Evolutionary conservation across 352 stramenopile genomes (phyloP), one percentile per base, ranked within the genome.

Genomic region (Globisporangium cederbergense): DNA sequence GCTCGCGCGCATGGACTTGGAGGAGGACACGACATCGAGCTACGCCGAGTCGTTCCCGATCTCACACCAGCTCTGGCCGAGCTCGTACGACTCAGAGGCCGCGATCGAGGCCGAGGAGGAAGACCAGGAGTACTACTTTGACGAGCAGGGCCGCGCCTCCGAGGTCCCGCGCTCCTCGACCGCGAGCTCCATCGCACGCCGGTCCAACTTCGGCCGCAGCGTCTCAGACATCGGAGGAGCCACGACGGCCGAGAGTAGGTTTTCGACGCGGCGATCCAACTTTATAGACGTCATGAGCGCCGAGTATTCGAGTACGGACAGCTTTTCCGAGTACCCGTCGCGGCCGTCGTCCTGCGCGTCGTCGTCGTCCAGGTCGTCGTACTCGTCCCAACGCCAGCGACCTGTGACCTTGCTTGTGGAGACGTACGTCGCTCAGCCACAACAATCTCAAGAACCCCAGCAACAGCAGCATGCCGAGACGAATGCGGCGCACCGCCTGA

Each of bases 121-220:
- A 28, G 58, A 64, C 20, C 58, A 64, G 54, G 58, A 64, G 58
- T 64, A 64, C 22, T 64, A 58, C 46, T 64, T 64, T 36, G 58
- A 64, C 22, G 58, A 64, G 34, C 58, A 64, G 28, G 58, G 58
- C 2, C 61, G 51, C 3, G 32, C 61, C 11, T 66, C 61, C 32
- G 61, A 66, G 20, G 50, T 66, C 5, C 61, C 61, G 16, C 60
- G 60, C 0, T 45, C 28, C 10, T 60, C 51, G 51, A 46, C 28
- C 20, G 34, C 49, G 32, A 64, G 49, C 20, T 34, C 20, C 22
- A 34, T 28, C 4, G 47, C 30, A 22, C 20, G 20, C 9, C 47
- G 30, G 22, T 53, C 47, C 10, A 53, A 53, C 10, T 53, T 53
- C 32, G 47, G 30, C 13, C 25, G 54, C n/a, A 20, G 54, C 32